Percentiles rank a stretch among this genome's conserved stretches.
phyloP scores from a whole-genome alignment of 2,329 filamentous ascomycete genomes.

The Dothiorella sarmentorum region DNA sequence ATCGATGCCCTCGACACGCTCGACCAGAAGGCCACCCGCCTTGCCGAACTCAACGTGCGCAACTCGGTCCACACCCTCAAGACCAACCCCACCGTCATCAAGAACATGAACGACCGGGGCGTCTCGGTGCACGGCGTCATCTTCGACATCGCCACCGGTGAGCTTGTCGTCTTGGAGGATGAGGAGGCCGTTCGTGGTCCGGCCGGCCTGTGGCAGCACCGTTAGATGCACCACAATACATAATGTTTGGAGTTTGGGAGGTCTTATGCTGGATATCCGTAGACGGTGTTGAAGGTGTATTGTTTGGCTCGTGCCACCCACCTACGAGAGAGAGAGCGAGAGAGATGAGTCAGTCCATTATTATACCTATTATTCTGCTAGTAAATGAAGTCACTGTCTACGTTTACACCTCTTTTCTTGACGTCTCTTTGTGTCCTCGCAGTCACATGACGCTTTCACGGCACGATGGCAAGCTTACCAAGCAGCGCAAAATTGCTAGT shows the following conservation, averaged over 20 bases:
- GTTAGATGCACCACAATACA: not conserved
- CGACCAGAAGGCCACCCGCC: constrained; percentile 53
- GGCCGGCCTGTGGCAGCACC: constrained; percentile 9
- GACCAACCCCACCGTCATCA: constrained; percentile 65
- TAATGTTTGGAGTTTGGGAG: not conserved
- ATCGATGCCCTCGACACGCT: constrained; percentile 45
- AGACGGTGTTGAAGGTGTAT: not conserved
- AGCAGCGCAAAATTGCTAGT: no score
- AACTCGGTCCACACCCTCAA: constrained; percentile 64
- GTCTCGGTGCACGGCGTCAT: constrained; percentile 74
- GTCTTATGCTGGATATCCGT: not conserved
- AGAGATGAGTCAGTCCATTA: not conserved
- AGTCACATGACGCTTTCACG: no score
- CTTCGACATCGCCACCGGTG: constrained; percentile 55
- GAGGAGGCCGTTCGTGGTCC: not conserved
- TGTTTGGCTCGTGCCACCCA: not conserved
- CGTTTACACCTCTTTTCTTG: not conserved
- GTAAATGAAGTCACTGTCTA: not conserved
- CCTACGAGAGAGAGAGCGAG: not conserved
- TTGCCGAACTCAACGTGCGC: constrained; percentile 73
- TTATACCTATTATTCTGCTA: not conserved
- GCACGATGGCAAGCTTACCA: no score
- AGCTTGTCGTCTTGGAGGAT: constrained; percentile 7
- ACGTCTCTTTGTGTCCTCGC: no score
- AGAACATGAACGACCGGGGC: constrained; percentile 67